Conservation (phyloP, 257 asterid genomes). For the Solanum lycopersicoides region DNA sequence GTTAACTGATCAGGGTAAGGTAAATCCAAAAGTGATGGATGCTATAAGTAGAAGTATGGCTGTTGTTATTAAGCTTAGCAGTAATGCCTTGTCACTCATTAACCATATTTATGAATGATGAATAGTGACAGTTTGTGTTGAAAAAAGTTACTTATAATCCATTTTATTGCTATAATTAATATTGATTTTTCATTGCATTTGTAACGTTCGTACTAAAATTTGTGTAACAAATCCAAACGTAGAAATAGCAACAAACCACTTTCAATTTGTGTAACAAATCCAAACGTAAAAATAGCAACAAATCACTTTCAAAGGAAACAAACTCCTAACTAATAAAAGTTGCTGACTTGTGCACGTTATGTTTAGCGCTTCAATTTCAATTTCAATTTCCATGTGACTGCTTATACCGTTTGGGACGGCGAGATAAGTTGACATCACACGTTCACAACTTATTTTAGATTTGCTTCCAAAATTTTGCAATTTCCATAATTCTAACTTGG, state of each 20-base stretch:
- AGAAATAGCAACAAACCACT: not conserved
- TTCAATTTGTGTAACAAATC: not conserved
- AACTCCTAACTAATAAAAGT: not conserved
- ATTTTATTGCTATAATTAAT: not conserved
- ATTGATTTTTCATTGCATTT: not conserved
- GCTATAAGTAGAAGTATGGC: constrained; percentile 19
- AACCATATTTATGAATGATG: constrained; percentile 32
- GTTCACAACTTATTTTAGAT: not conserved
- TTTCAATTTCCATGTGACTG: not conserved
- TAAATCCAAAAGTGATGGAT: constrained; percentile 15
- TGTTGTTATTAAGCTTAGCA: constrained; percentile 18
- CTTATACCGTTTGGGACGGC: not conserved
- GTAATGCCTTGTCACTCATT: constrained; percentile 59
- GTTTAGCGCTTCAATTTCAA: not conserved
- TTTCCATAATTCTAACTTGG: not conserved
- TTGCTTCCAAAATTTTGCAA: not conserved
- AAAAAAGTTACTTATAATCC: not conserved
- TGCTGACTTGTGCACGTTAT: not conserved
- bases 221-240: not conserved
- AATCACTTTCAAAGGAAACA: not conserved
- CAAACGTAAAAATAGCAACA: not conserved
- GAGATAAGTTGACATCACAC: not conserved
- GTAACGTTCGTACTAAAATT: not conserved
- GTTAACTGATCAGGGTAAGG: constrained; percentile 8
- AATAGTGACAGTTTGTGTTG: not conserved